phyloP scores from a whole-genome alignment of 768 basidiomycete genomes.

The Chalciporus chontae region DNA sequence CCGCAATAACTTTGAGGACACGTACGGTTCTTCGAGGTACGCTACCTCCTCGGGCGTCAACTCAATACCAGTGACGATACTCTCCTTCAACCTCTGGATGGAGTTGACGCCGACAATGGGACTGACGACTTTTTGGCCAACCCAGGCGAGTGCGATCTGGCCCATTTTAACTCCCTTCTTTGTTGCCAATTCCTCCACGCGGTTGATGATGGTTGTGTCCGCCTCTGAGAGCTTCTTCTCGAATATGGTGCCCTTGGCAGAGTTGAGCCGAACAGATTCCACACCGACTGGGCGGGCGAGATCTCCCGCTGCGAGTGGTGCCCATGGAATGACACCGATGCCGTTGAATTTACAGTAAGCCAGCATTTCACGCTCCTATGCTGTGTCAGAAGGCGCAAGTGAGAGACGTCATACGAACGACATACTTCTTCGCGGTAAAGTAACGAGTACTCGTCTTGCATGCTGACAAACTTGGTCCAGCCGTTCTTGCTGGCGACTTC shows the following conservation, averaged over 20 bases:
- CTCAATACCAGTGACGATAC: constrained; percentile 22
- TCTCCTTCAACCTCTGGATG: constrained; percentile 28
- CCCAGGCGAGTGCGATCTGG: constrained; percentile 45
- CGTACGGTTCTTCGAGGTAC: constrained; percentile 31
- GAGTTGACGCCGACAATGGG: constrained; percentile 43
- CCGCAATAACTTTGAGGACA: not conserved
- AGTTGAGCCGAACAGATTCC: constrained; percentile 19
- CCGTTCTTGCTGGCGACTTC: constrained; percentile 41
- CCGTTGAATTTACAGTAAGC: constrained; percentile 46
- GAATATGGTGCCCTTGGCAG: constrained; percentile 17
- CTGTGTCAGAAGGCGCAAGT: not conserved
- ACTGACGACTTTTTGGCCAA: constrained; percentile 36
- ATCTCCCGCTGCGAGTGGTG: constrained; percentile 38
- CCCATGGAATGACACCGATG: constrained; percentile 52
- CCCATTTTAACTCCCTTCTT: constrained; percentile 41
- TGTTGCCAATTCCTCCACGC: constrained; percentile 40
- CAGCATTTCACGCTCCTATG: constrained; percentile 44
- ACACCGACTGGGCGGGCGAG: constrained; percentile 36
- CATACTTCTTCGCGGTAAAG: constrained; percentile 52
- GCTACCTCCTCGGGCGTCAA: constrained; percentile 30
- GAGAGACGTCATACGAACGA: not conserved
- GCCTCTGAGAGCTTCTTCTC: constrained; percentile 27
- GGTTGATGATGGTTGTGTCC: constrained; percentile 34
- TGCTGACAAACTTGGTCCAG: constrained; percentile 54
- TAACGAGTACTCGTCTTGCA: constrained; percentile 53